Evolutionary conservation across 2,329 filamentous ascomycete species (phyloP), one percentile per base, ranked within the genome.

Genomic region (Fusarium albidum): DNA sequence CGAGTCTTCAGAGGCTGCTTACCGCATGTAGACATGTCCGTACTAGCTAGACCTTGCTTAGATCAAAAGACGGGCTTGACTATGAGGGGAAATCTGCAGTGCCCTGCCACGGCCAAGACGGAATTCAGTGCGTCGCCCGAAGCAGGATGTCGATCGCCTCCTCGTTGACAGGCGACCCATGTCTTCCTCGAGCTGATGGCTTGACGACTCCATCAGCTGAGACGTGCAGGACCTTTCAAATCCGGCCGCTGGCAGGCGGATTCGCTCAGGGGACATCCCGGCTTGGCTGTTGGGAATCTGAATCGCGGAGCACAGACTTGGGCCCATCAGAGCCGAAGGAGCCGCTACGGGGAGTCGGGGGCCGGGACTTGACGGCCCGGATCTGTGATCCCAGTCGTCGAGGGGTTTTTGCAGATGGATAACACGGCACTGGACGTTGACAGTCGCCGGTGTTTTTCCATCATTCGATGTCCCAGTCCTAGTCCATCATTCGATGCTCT

Each of bases 1-100:
- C n/a, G 63, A 46, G 8, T 66, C 63, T 0, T 55, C 50, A 0
- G 63, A 66, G 32, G 53, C 27, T 9, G 59, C 44, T 9, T 66
- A 61, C 38, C 49, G 50, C 2, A 46, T 56, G 39, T 59, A 62
- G 28, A 14, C 17, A 17, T 10, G 17, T 17, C 37, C n/a, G n/a
- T 31, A 15, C 9, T 21, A 21, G 4, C 21, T 21, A 21, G 21
- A 21, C 21, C 21, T 21, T 21, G 21, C 21, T 21, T 21, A 21
- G 21, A 21, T 29, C 18, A 26, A 13, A n/a, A 33, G 8, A n/a
- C 9, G n/a, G 5, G 12, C 31, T n/a, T n/a, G 39, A 42, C 8
- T 15, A 12, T 14, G 25, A 43, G 9, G 29, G 28, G 40, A 28
- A 33, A 43, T 6, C 28, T 32, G 18, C 31, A 25, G 14, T 14